Base-by-base conservation (phyloP, 805 yeast species). In the Wickerhamiella dianesei region DNA sequence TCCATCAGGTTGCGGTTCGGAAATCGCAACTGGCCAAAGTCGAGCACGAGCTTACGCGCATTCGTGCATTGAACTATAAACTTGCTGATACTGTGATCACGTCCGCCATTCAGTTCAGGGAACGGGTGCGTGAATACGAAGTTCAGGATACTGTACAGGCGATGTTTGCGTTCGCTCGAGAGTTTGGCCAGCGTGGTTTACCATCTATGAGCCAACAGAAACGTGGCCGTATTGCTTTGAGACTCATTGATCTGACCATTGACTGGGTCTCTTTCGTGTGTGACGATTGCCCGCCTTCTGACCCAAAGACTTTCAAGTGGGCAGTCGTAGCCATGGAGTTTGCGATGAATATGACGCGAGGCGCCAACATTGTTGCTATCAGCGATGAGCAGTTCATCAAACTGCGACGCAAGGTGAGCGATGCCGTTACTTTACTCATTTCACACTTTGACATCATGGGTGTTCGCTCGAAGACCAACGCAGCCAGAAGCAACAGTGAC, bases 381-480 rank as follows among this genome's bases (percentile, higher is more conserved):
- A 78, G 76, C 48, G 83, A 84, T 52, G 83, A 76, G 21, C 87
- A 85, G 57, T 92, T 88, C 59, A 66, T 73, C 48, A 64, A 71
- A 36, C 67, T 92, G 53, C 79, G 87, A 55, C 72, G 76, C 44
- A 86, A 85, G 59, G 95, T 92, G 41, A 94, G 96, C 1, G 83
- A 94, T 1, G 87, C 96, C 64, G 85, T 92, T 87, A 80, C 96
- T 1, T 68, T 92, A 44, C 69, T 92, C 50, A 89, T 92, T 52
- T 85, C 96, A 0, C 97, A 92, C 65, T 92, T 92, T 59, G 98
- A 92, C 65, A 87, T 92, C 45, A 92, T 89, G 96, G 97, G 97
- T 43, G 96, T 96, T 0, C 74, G 97, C 58, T 82, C 95, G 1
- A 80, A 77, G 56, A 85, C 81, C 1, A 67, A 68, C 2, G 64